phyloP scores from a whole-genome alignment of 108 stramenopile genomes.

The Nannochloropsis salina region DNA sequence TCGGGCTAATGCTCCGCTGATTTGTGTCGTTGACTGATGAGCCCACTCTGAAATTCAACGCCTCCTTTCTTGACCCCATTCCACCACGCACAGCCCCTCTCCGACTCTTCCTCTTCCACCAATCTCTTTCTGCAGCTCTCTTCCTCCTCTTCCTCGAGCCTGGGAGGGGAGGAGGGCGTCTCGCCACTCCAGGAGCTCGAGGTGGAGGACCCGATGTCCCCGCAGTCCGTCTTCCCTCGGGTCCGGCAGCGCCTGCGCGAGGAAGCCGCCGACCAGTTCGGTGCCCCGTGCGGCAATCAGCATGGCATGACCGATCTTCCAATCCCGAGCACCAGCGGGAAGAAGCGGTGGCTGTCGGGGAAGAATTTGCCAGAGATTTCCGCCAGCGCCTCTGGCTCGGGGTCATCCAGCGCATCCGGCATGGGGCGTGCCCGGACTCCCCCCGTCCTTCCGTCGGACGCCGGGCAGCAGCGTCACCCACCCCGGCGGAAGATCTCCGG shows the following conservation, averaged over 20 bases:
- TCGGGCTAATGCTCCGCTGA: too few relatives aligned
- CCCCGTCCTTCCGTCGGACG: too few relatives aligned
- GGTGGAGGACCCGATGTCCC: not conserved
- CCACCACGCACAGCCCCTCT: not conserved
- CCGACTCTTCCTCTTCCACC: not conserved
- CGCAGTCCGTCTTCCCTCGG: not conserved
- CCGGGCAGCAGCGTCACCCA: too few relatives aligned
- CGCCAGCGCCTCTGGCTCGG: too few relatives aligned
- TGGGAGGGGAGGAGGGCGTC: not conserved
- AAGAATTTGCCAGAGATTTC: too few relatives aligned
- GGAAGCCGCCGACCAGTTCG: constrained; percentile 15
- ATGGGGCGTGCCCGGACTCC: too few relatives aligned
- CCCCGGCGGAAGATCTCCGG: too few relatives aligned
- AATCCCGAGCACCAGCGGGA: too few relatives aligned
- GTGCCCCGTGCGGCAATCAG: not conserved
- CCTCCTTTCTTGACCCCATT: not conserved
- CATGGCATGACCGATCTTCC: too few relatives aligned
- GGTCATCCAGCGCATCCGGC: too few relatives aligned
- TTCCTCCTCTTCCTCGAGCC: not conserved
- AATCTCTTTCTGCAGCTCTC: constrained; percentile 7
- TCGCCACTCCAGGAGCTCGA: not conserved
- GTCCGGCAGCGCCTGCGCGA: not conserved
- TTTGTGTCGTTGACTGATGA: too few relatives aligned
- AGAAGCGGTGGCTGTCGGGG: too few relatives aligned
- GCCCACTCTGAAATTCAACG: not conserved